Conservation (phyloP, 345 rosid species). For the Atalantia buxifolia region DNA sequence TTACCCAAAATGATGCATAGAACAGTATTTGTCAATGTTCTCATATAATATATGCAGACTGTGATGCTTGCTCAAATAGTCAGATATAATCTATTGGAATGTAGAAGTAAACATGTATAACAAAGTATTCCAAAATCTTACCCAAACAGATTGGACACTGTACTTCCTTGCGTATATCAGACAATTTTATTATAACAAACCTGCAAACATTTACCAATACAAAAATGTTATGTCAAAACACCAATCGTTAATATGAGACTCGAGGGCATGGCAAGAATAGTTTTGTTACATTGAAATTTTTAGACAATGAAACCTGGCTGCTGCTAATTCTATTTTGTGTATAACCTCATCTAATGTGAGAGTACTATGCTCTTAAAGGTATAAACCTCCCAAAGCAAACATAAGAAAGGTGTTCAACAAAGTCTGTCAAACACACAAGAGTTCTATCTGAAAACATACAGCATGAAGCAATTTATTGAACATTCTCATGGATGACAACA, state of each 20-base stretch:
- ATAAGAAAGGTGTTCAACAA: background rate
- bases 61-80: background rate
- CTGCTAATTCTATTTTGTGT: background rate
- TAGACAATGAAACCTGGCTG: background rate
- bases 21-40: background rate
- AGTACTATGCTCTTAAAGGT: background rate
- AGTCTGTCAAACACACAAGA: background rate
- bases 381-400: background rate
- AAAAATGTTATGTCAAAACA: constrained; percentile 7
- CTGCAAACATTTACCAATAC: constrained; percentile 31
- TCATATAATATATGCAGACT: constrained; percentile 1
- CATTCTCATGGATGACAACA: background rate
- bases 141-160: constrained; percentile 84
- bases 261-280: background rate
- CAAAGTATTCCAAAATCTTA: constrained; percentile 19
- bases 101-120: constrained; percentile 1
- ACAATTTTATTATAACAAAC: constrained; percentile 41
- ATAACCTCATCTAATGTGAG: background rate
- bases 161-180: constrained; percentile 69
- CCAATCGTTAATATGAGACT: background rate
- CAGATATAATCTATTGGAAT: background rate
- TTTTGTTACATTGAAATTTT: background rate
- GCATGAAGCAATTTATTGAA: background rate
- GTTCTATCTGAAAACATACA: background rate
- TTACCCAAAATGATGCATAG: background rate